phyloP scores from a whole-genome alignment of 2,329 filamentous ascomycete species.

The Fusarium nisikadoi region DNA sequence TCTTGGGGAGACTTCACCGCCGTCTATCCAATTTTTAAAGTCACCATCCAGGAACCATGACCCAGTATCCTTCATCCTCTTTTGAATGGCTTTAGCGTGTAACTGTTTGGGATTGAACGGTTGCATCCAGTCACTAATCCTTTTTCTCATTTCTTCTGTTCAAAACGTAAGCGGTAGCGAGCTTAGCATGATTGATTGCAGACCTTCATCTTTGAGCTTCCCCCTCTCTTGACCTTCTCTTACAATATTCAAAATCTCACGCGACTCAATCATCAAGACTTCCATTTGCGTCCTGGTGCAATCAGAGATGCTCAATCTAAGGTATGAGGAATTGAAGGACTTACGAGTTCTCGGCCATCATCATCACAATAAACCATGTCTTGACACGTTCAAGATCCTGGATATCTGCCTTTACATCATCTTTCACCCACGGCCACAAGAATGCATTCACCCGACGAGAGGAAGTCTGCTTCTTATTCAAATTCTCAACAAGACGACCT shows the following conservation, averaged over 20 bases:
- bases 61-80: background rate
- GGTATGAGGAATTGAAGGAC: accelerated
- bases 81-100: accelerated
- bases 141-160: background rate
- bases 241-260: background rate
- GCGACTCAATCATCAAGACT: background rate
- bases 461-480: background rate
- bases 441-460: background rate
- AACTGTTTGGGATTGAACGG: accelerated
- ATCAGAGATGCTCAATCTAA: accelerated
- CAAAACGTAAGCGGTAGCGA: accelerated
- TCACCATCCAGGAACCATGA: background rate
- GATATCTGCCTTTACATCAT: background rate
- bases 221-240: background rate
- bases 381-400: background rate
- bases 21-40: accelerated
- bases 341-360: background rate
- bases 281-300: background rate
- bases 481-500: background rate
- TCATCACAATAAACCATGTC: background rate
- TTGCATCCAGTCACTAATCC: background rate
- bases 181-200: accelerated
- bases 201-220: background rate
- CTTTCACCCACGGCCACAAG: background rate
- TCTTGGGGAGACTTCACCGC: background rate